Conservation (phyloP, 352 stramenopile genomes). For the Globisporangium apiculatum region DNA sequence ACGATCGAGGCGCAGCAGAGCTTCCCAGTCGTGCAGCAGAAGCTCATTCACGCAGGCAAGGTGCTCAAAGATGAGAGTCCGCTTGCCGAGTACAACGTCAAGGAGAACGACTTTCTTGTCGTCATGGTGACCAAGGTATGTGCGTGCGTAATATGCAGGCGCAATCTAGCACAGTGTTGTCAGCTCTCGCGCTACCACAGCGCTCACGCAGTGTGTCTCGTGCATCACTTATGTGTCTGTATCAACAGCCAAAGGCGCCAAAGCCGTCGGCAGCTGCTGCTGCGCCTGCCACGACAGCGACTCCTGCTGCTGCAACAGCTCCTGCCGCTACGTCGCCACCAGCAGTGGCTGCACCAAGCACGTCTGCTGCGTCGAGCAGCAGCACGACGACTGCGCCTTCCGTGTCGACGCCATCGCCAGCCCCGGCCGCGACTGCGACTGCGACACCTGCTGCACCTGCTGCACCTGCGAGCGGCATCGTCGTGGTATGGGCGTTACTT, state of each 20-base stretch:
- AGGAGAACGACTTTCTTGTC: conserved; percentile 86
- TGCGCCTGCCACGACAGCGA: conserved; percentile 17
- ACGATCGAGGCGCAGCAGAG: conserved; percentile 74
- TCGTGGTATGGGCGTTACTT: conserved; percentile 13
- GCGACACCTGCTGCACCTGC: conserved; percentile 28
- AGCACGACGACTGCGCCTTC: conserved; percentile 46
- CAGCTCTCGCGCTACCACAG: background rate
- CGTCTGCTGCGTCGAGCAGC: conserved; percentile 65
- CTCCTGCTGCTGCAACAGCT: conserved; percentile 20
- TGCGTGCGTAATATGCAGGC: background rate
- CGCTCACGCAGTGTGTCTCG: background rate
- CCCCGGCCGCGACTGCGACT: conserved; percentile 10
- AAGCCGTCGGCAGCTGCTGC: conserved; percentile 25
- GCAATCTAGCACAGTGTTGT: too few species aligned
- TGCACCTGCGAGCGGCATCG: conserved; percentile 15
- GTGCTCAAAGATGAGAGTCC: conserved; percentile 83
- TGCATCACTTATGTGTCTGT: too few species aligned
- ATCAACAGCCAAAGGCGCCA: conserved; percentile 44
- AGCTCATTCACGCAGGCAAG: conserved; percentile 86
- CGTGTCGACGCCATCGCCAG: conserved; percentile 50
- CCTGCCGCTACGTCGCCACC: conserved; percentile 15
- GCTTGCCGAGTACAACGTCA: conserved; percentile 78
- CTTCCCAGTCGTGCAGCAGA: conserved; percentile 68
- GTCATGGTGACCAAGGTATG: conserved; percentile 85
- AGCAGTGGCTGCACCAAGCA: conserved; percentile 34